Conservation (phyloP, 768 basidiomycete species). For the Calvatia gigantea region DNA sequence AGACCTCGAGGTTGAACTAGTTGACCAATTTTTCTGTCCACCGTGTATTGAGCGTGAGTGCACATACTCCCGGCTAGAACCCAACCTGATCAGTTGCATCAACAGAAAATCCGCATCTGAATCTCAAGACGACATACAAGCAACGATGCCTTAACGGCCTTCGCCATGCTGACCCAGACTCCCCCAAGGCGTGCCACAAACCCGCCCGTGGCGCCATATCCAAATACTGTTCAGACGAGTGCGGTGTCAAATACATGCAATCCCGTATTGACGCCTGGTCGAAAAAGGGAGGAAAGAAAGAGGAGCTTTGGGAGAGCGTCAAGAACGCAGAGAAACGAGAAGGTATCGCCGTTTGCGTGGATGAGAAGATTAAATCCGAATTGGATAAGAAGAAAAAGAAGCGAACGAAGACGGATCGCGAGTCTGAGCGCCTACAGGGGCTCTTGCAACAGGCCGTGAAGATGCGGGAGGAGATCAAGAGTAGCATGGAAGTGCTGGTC, state of each 20-base stretch:
- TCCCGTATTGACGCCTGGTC: constrained; percentile 59
- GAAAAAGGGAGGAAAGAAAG: constrained; percentile 58
- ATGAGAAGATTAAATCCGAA: constrained; percentile 24
- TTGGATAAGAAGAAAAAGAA: constrained; percentile 20
- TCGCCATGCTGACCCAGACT: constrained; percentile 57
- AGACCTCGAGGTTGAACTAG: constrained; percentile 79
- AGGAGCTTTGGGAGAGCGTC: constrained; percentile 71
- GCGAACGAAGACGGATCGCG: constrained; percentile 47
- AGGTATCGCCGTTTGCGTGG: constrained; percentile 55
- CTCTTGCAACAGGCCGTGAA: constrained; percentile 55
- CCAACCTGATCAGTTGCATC: constrained; percentile 3
- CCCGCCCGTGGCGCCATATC: constrained; percentile 80
- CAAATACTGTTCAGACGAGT: constrained; percentile 90
- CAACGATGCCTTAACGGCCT: constrained; percentile 71
- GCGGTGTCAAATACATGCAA: constrained; percentile 74
- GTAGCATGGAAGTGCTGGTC: constrained; percentile 62
- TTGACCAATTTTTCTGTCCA: constrained; percentile 92
- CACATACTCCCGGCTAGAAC: neutral
- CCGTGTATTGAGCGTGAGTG: constrained; percentile 70
- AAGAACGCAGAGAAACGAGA: constrained; percentile 67
- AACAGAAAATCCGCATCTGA: constrained; percentile 56
- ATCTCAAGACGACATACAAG: constrained; percentile 75
- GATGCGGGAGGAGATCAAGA: constrained; percentile 62
- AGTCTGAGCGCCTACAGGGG: constrained; percentile 48
- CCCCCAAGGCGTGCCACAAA: constrained; percentile 69